These are phyloP conservation scores for Spergularia bocconei DNA, from an alignment of 148 eudicot genomes.

Conservation along the genomic window DNA sequence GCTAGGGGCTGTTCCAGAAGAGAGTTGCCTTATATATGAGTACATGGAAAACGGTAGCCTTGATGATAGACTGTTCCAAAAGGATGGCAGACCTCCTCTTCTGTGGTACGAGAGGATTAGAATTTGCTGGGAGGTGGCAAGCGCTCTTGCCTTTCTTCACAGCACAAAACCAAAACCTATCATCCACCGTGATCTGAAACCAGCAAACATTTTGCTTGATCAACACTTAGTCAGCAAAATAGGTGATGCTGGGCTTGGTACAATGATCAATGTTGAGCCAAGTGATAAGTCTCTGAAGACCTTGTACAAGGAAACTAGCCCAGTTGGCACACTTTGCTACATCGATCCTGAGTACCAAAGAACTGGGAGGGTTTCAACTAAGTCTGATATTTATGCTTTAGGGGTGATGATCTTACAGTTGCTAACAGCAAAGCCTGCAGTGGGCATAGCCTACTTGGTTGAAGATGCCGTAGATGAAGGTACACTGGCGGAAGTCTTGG, in stretches of 20 bases:
- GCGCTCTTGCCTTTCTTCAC: conserved; percentile 79
- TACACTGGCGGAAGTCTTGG: conserved; percentile 41
- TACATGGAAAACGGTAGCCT: conserved; percentile 87
- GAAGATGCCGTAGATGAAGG: conserved; percentile 64
- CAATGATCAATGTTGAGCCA: conserved; percentile 47
- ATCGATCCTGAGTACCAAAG: conserved; percentile 93
- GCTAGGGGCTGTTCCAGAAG: conserved; percentile 71
- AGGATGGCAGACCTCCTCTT: conserved; percentile 48
- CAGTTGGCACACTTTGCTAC: conserved; percentile 72
- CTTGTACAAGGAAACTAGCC: conserved; percentile 47
- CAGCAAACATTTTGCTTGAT: conserved; percentile 81
- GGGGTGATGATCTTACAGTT: conserved; percentile 78
- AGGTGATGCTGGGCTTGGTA: conserved; percentile 84
- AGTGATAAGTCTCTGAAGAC: conserved; percentile 31
- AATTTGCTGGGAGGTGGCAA: conserved; percentile 82
- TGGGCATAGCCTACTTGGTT: conserved; percentile 50
- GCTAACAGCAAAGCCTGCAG: conserved; percentile 67
- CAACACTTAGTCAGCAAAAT: conserved; percentile 80
- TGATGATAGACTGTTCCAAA: conserved; percentile 58
- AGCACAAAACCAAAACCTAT: conserved; percentile 67
- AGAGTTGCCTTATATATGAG: conserved; percentile 72
- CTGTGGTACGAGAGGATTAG: conserved; percentile 72
- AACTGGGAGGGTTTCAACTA: conserved; percentile 57
- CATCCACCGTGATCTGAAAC: conserved; percentile 78
- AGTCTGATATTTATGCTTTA: conserved; percentile 77